Evolutionary conservation across 2,329 filamentous ascomycete genomes (phyloP), one percentile per base, ranked within the genome.

Genomic region (Phaeophleospora eucalypticola): DNA sequence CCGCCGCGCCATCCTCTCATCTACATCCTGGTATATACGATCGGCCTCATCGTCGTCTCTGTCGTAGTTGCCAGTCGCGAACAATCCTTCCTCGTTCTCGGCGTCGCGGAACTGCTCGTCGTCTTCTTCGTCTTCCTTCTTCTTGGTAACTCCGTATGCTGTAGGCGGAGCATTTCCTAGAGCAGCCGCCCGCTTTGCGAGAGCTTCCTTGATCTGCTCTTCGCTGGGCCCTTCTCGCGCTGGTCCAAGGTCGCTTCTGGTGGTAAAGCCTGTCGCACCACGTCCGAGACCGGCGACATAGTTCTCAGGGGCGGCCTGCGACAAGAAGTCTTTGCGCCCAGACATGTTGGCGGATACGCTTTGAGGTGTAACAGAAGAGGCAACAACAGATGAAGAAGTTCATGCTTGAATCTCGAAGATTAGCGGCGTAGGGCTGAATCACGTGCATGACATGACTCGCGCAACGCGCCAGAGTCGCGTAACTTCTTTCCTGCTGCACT

Each of bases 41-140:
- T 98, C 93, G 36, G 93, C 93, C 69, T 98, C 94, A 63, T 98
- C 93, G 64, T 98, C 93, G 46, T 98, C 93, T 67, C 93, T 87
- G 67, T 97, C 93, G 72, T 95, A 98, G 60, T 93, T 87, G 29
- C 93, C 93, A 46, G 89, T 91, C 2, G 93, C 90, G 63, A 98
- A 98, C 17, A 98, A 75, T 3, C 94, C 93, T 39, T 93, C 87
- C 68, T 98, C 93, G 63, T 97, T 97, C 61, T 98, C 93, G 1
- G 93, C 93, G 65, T 98, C 93, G 65, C 95, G 89, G 63, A 89
- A 97, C 38, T 91, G 81, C 29, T 87, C 85, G 46, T 89, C 84
- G 43, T 86, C 84, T 27, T 86, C 84, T 15, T 86, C 81, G 41
- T 86, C 83, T 40, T 86, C 85, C 61, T 87, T 86, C 46, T 83